Base-by-base conservation (phyloP, 2,329 filamentous ascomycete genomes). In the Neofusicoccum umdonicola region DNA sequence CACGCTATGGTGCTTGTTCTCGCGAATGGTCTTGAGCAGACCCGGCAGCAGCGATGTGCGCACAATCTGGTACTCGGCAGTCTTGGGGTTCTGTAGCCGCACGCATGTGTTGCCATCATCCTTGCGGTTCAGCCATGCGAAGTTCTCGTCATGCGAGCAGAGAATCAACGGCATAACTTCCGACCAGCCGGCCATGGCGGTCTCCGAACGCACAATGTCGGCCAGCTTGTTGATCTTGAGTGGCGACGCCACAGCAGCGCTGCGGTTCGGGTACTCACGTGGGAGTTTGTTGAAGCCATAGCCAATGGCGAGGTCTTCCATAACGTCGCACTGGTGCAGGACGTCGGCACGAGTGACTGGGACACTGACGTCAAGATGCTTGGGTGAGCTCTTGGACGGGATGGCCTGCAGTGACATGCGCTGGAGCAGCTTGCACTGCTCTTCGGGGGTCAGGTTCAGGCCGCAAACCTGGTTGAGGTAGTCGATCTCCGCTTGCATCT, bases 91-190 rank as follows among this genome's bases (percentile, higher is more conserved):
- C 68, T 91, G 91, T 45, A 97, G 88, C 71, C 88, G 89, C 69
- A 97, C 87, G 34, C 92, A 93, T 0, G 89, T 92, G 65, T 85
- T 89, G 68, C 92, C 92, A 72, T 96, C 91, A 70, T 97, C 93
- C 74, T 88, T 88, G 74, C 93, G 90, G 81, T 97, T 97, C 60
- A 99, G 83, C 90, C 92, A 97, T 66, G 85, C 89, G 77, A 98
- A 99, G 82, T 99, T 99, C 84, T 99, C 95, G 74, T 98, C 94
- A 77, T 97, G 93, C 51, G 92, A 96, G 84, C 95, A 99, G 63
- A 99, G 87, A 70, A 97, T 98, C 34, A 99, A 84, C 31, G 95
- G 94, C 86, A 99, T 89, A 64, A 97, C 94, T 81, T 99, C 95
- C 63, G 88, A 90, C 95, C 95, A 99, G 66, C 95, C 95, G 5